Evolutionary conservation across 495 filamentous ascomycete genomes (phyloP), one percentile per base, ranked within the genome.

Genomic region (Friedmanniomyces simplex): DNA sequence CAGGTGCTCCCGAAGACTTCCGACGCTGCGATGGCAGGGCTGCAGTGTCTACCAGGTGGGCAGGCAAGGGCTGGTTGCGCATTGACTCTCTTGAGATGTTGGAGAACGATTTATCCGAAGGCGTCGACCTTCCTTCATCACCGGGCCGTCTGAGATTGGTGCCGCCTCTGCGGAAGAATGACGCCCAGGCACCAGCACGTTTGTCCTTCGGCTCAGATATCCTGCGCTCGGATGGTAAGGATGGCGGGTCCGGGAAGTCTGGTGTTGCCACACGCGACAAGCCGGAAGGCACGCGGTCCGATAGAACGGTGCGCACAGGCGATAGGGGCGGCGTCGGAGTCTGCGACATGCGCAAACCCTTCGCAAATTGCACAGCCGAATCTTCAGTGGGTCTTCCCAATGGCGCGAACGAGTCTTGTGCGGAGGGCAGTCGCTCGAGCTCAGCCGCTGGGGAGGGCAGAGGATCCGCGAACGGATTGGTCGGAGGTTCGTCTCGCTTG

Each of bases 31-130:
- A 22, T 46, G 65, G 52, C 13, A 60, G 37, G 50, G 63, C 50
- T 59, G 63, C 43, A 70, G 70, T 57, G 72, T 73, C 37, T 65
- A 68, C 57, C 24, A 73, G 60, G 55, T 73, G 70, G 11, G 75
- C 71, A 0, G 78, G 74, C 16, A 76, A 72, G 12, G 61, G 61
- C 50, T 74, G 71, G 48, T 72, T 67, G 32, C 75, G 77, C 68
- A 86, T 81, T 1, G 88, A 93, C 65, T 96, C 90, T 63, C 88
- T 78, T 12, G 90, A 95, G 2, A 88, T 86, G 59, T 93, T 94
- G 22, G 89, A 89, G 63, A 89, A 87, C 3, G 66, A 69, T 5
- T 34, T 20, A 10, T 83, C 78, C 0, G 79, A 77, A 8, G 71
- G 68, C 0, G 76, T 67, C 10, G 72, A 68, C 2, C 72, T 77